Base-by-base conservation (phyloP, 176 grass and related monocot genomes). In the Triticum monococcum region DNA sequence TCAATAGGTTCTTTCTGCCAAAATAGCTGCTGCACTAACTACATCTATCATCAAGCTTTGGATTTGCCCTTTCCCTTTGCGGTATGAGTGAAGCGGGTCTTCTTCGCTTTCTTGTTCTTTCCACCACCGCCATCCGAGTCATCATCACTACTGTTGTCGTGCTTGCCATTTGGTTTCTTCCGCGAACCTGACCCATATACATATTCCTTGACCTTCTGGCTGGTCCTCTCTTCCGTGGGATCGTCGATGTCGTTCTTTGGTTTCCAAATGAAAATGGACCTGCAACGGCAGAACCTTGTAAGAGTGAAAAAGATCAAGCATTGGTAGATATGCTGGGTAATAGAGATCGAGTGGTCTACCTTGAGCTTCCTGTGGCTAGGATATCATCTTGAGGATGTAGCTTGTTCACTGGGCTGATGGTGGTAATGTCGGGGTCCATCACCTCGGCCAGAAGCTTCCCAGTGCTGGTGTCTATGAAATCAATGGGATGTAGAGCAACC, bases 201-300 rank as follows among this genome's bases (percentile, higher is more conserved):
- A 16, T 92, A 95, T 80, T 98, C 87, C 73, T 83, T 98, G 9
- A 75, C 32, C 63, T 90, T 98, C 76, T 83, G 87, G 62, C 86
- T 91, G 16, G 35, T 85, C 46, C 86, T 57, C 73, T 91, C 82
- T 48, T 85, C 80, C 33, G 78, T 37, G 22, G 74, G 37, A 78
- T 84, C 84, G 57, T 83, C 85, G 59, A 31, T 35, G 33, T 88
- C 88, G 3, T 30, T 79, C 61, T 87, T 94, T 77, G 92, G 86
- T 79, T 96, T 96, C 96, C 96, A 98, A 80, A 98, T 93, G 79
- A 98, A 94, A 50, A 98, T 78, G 45, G 92, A 96, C 87, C 96
- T 98, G 79, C 46, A 84, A 24, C 7, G 82, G 40, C 56, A 66
- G 79, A 56, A 76, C 24, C 23, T 63, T 4, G 6, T 79, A 71